Evolutionary conservation across 2,329 filamentous ascomycete genomes (phyloP).

Genomic region (Aureobasidium sp.): DNA sequence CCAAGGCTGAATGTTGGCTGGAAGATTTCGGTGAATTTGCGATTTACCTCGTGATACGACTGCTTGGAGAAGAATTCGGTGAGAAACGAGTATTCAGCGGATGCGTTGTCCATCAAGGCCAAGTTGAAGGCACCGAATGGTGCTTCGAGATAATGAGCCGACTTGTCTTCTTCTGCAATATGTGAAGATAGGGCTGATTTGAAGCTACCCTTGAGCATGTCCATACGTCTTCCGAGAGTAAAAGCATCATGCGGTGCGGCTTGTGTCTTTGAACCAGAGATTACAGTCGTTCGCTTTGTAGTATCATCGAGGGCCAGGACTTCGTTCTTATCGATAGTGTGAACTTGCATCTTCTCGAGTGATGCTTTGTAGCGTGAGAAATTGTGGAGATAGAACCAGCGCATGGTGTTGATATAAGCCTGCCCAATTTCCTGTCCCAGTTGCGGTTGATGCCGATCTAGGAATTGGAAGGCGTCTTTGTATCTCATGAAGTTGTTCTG

Average conservation of each 20-base stretch:
- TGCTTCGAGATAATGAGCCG: slow-evolving; percentile 78
- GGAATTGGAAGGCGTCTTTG: slow-evolving; percentile 80
- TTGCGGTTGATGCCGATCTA: slow-evolving; percentile 72
- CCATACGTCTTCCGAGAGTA: slow-evolving; percentile 76
- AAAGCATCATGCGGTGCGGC: slow-evolving; percentile 75
- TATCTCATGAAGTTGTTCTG: slow-evolving; percentile 84
- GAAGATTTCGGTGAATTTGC: slow-evolving; percentile 81
- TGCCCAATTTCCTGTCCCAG: slow-evolving; percentile 84
- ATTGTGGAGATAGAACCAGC: slow-evolving; percentile 93
- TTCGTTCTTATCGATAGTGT: slow-evolving; percentile 75
- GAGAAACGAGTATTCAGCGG: slow-evolving; percentile 90
- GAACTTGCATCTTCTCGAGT: slow-evolving; percentile 76
- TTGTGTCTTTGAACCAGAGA: slow-evolving; percentile 46
- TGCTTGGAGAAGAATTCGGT: slow-evolving; percentile 81
- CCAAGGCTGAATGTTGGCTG: slow-evolving; percentile 83
- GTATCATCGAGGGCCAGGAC: slow-evolving; percentile 64
- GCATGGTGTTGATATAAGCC: slow-evolving; percentile 97
- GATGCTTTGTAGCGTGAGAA: slow-evolving; percentile 83
- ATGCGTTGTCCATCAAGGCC: slow-evolving; percentile 86
- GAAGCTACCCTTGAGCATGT: slow-evolving; percentile 67
- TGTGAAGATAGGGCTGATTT: slow-evolving; percentile 77
- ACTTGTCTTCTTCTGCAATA: slow-evolving; percentile 81
- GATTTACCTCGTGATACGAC: slow-evolving; percentile 68
- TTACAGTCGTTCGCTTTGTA: slow-evolving; percentile 38
- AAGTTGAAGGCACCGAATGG: slow-evolving; percentile 94